Base-by-base conservation (phyloP, 768 basidiomycete species). In the Termitomyces sp. region DNA sequence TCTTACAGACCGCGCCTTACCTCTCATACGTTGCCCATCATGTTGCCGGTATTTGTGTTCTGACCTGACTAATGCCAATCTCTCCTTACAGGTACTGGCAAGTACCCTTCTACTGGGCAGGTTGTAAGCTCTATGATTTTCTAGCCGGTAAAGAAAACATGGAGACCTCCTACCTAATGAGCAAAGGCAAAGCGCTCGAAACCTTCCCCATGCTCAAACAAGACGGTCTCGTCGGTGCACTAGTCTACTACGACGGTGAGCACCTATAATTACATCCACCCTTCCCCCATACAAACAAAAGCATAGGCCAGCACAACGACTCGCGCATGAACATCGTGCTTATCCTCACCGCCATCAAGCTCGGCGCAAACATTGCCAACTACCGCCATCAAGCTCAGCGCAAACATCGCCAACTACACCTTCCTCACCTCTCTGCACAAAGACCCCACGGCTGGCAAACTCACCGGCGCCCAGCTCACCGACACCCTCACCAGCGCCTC, bases 311-410 rank as follows among this genome's bases (percentile, higher is more conserved):
- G 73, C 96, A 99, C 73, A 99, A 99, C 65, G 97, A 99, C 65
- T 89, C 96, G 1, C 84, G 96, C 14, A 99, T 98, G 97, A 99
- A 99, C 75, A 82, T 96, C 53, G 93, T 95, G 0, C 78, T 99
- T 31, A 81, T 96, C 65, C 85, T 98, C 84, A 97, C 89, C 17
- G 97, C 96, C 5, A 91, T 98, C 44, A 90, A 93, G 65, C 83
- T 90, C 52, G 95, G 95, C 44, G 94, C 95, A 5, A n/a, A n/a
- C n/a, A n/a, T n/a, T n/a, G n/a, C n/a, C n/a, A n/a, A n/a, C n/a
- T n/a, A n/a, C n/a, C n/a, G n/a, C n/a, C n/a, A n/a, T n/a, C n/a
- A n/a, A n/a, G n/a, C n/a, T n/a, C n/a, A n/a, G n/a, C n/a, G n/a
- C n/a, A n/a, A 80, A 80, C 8, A 87, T 89, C 17, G 85, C 87